phyloP scores from a whole-genome alignment of 768 basidiomycete genomes.

The Phaffia tasmanica region DNA sequence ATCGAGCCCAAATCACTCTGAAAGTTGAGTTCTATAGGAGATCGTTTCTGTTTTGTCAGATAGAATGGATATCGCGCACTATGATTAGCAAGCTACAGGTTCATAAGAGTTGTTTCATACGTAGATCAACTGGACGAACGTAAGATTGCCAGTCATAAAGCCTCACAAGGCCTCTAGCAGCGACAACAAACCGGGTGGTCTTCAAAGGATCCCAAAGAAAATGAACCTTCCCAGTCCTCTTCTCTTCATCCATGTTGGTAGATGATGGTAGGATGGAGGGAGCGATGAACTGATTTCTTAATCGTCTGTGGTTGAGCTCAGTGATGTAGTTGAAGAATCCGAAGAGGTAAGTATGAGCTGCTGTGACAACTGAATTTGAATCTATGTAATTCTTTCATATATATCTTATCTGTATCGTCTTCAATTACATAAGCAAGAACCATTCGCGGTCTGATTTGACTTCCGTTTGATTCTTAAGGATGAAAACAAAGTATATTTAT shows the following conservation, averaged over 20 bases:
- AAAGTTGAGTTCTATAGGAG: slow-evolving; percentile 7
- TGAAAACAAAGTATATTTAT: too few species aligned
- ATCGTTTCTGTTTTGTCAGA: not conserved
- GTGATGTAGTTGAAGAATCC: too few species aligned
- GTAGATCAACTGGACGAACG: not conserved
- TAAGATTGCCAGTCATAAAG: slow-evolving; percentile 19
- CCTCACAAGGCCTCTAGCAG: slow-evolving; percentile 3
- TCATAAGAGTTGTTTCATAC: not conserved
- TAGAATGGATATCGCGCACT: not conserved
- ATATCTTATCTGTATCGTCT: too few species aligned
- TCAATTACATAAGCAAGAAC: too few species aligned
- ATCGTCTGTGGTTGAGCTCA: too few species aligned
- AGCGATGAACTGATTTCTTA: too few species aligned
- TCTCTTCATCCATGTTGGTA: slow-evolving; percentile 10
- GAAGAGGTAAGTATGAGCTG: too few species aligned
- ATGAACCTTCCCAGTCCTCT: not conserved
- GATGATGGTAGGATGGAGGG: not conserved
- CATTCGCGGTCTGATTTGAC: too few species aligned
- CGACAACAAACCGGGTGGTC: slow-evolving; percentile 10
- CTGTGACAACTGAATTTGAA: too few species aligned
- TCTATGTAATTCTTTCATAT: too few species aligned
- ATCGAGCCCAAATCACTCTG: slow-evolving; percentile 9
- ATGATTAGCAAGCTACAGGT: not conserved
- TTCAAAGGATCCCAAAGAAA: slow-evolving; percentile 23
- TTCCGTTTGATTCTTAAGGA: too few species aligned